These are phyloP conservation scores for Cladophialophora immunda DNA, from an alignment of 2,329 filamentous ascomycete species.

Conservation along the genomic window DNA sequence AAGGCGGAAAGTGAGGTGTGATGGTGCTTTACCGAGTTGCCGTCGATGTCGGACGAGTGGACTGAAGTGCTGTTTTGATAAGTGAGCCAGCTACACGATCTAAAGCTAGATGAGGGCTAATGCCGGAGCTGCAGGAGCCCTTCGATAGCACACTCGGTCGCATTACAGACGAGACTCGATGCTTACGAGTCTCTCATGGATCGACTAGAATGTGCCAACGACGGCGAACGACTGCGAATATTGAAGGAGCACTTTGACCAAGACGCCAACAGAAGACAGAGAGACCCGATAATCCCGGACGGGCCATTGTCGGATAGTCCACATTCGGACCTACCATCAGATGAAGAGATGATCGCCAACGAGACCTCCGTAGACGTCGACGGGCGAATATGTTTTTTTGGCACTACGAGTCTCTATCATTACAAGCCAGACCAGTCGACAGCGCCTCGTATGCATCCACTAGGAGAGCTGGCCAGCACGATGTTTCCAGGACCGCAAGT, in stretches of 20 bases:
- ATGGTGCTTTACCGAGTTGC: constrained; percentile 68
- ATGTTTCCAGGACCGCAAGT: neutral
- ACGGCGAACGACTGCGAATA: too few species aligned
- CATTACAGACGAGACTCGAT: constrained; percentile 10
- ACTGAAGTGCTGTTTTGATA: constrained; percentile 21
- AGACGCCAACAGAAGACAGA: too few species aligned
- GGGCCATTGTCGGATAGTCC: neutral
- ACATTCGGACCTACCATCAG: neutral
- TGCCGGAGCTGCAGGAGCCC: neutral
- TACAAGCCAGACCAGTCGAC: neutral
- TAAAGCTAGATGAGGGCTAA: too few species aligned
- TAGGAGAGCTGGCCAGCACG: too few species aligned
- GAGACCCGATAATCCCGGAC: neutral
- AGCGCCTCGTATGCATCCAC: too few species aligned
- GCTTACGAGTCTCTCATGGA: constrained; percentile 2
- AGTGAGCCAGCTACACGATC: neutral
- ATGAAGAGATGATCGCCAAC: neutral
- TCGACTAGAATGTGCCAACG: too few species aligned
- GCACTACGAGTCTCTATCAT: constrained; percentile 21
- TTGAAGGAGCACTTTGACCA: too few species aligned
- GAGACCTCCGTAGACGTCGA: constrained; percentile 16
- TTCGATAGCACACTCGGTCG: constrained; percentile 13
- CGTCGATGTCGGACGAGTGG: constrained; percentile 9
- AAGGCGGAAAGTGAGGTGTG: constrained; percentile 70
- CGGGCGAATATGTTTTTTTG: constrained; percentile 14